Conservation (phyloP, 2,329 filamentous ascomycete species). For the Bipolaris victoriae region DNA sequence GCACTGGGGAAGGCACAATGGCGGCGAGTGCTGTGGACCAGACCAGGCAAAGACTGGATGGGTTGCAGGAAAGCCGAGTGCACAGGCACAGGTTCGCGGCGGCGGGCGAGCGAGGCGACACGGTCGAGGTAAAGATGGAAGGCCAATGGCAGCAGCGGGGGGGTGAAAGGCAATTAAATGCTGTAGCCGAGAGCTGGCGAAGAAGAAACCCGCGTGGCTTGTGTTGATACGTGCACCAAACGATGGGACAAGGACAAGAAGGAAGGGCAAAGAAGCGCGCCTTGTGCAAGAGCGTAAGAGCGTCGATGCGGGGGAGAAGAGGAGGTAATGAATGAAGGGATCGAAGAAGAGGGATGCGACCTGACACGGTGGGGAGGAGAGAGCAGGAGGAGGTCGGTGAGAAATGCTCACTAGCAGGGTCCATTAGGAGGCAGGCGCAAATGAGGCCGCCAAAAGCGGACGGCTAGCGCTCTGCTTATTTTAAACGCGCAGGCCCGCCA, state of each 20-base stretch:
- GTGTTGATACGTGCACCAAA: constrained; percentile 44
- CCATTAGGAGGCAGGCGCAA: constrained; percentile 47
- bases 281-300: constrained; percentile 36
- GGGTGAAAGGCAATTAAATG: constrained; percentile 32
- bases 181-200: constrained; percentile 25
- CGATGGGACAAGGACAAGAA: constrained; percentile 51
- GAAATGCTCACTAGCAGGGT: constrained; percentile 36
- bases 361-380: constrained; percentile 35
- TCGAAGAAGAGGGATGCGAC: constrained; percentile 42
- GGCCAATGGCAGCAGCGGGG: constrained; percentile 28
- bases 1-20: constrained; percentile 41
- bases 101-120: constrained; percentile 8
- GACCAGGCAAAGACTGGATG: constrained; percentile 32
- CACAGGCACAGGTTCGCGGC: constrained; percentile 24
- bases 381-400: constrained; percentile 38
- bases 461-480: constrained; percentile 35
- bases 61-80: constrained; percentile 23
- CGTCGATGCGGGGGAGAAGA: constrained; percentile 42
- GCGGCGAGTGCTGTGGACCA: constrained; percentile 35
- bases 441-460: constrained; percentile 39
- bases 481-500: constrained; percentile 36
- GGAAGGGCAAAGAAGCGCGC: constrained; percentile 44
- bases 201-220: constrained; percentile 36
- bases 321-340: constrained; percentile 46
- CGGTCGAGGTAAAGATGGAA: background rate